Evolutionary conservation across 192 early-diverging fungal species (phyloP), one percentile per base, ranked within the genome.

Genomic region (Ambispora gerdemannii): DNA sequence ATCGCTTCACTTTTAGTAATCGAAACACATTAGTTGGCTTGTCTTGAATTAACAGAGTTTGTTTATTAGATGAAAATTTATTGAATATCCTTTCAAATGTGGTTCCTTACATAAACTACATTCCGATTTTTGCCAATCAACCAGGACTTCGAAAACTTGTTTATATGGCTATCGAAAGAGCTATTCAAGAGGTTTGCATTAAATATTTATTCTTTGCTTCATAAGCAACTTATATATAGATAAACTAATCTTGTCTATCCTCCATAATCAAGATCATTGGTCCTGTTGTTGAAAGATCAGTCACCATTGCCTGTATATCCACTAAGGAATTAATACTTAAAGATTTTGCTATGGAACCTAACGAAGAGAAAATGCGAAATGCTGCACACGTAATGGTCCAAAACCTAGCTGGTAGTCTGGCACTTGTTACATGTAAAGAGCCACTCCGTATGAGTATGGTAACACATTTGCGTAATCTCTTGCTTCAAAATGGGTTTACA

Each of bases 381-480:
- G 90, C 97, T 0, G 95, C 95, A 7, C 94, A 96, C 73, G 76
- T 92, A 28, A 99, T 99, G 96, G 94, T 91, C 10, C 95, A 97
- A 71, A 93, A 89, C 25, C 76, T 99, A 10, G 94, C 95, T 4
- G 91, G 90, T 4, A 83, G 82, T 61, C 81, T 97, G 28, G 94
- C 94, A 2, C 87, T 95, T 47, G 95, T 95, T 20, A 92, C 93
- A 17, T 96, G 93, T 72, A 90, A 94, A 43, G 96, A 99, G 70
- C 93, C 95, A 47, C 83, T 99, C 4, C 87, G 93, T 43, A 81
- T 90, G 35, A 91, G 89, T 79, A 91, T 97, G 85, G 83, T 81
- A 20, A 81, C 84, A 6, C 86, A 92, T 63, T 76, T 94, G 69
- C 82, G 89, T 25, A 87, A 71, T 25, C 72, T 94, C 6, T 80